Percentiles rank a stretch among this genome's conserved stretches.
Conservation (phyloP, 2,329 filamentous ascomycete species). For the Beauveria pseudobassiana region DNA sequence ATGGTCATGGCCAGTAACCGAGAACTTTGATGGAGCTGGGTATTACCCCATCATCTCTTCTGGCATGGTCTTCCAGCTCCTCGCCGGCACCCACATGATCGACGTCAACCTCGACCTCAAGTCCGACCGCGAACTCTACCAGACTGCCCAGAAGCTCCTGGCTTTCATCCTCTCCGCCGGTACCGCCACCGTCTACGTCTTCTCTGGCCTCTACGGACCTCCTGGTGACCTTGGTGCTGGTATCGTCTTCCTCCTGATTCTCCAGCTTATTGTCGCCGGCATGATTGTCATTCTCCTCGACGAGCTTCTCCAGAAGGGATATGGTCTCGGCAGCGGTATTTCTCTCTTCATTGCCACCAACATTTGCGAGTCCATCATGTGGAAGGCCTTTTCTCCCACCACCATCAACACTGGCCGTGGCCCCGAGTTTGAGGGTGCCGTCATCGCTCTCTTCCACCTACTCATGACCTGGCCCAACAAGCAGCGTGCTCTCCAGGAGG, state of each 20-base stretch:
- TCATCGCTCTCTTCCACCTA: slow-evolving; percentile 96
- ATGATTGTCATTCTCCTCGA: slow-evolving; percentile 99
- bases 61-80: slow-evolving; percentile 99
- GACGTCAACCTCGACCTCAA: slow-evolving; percentile 99
- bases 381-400: slow-evolving; percentile 98
- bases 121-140: slow-evolving; percentile 98
- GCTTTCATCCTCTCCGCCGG: slow-evolving; percentile 97
- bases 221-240: slow-evolving; percentile 94
- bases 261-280: slow-evolving; percentile 94
- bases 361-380: slow-evolving; percentile 99
- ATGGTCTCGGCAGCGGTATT: slow-evolving; percentile 96
- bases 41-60: slow-evolving; percentile 98
- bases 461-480: slow-evolving; percentile 99
- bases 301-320: slow-evolving; percentile 98
- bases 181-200: slow-evolving; percentile 95
- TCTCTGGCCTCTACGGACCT: slow-evolving; percentile 95
- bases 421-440: slow-evolving; percentile 96
- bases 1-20: slow-evolving; percentile 99
- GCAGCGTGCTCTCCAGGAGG: slow-evolving; percentile 95
- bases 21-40: slow-evolving; percentile 91
- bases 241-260: slow-evolving; percentile 95
- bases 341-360: slow-evolving; percentile 99
- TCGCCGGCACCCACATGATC: slow-evolving; percentile 98
- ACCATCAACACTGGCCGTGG: slow-evolving; percentile 99
- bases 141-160: slow-evolving; percentile 98